Evolutionary conservation across 129 eudicot genomes (phyloP).

Genomic region (Heracleum sosnowskyi): DNA sequence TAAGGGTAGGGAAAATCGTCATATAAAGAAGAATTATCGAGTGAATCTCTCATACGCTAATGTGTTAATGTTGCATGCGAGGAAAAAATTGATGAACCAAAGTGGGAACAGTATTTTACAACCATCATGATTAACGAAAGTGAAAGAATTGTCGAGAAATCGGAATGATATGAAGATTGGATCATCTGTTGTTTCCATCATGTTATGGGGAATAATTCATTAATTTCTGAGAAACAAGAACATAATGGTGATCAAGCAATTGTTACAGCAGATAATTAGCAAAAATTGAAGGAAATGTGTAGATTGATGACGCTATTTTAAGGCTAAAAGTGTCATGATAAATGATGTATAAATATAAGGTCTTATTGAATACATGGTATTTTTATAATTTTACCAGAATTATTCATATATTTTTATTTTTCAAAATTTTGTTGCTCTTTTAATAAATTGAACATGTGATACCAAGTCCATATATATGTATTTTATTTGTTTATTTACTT

Average conservation of each 20-base stretch:
- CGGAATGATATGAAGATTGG: not conserved
- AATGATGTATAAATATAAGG: not conserved
- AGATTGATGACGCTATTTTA: not conserved
- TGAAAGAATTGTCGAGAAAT: not conserved
- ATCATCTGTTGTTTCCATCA: not conserved
- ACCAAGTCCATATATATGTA: too few relatives aligned
- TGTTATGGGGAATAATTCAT: not conserved
- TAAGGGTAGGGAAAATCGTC: constrained; percentile 7
- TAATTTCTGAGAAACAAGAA: not conserved
- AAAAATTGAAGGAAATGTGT: too few relatives aligned
- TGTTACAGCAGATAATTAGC: not conserved
- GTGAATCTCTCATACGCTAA: not conserved
- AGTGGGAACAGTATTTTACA: not conserved
- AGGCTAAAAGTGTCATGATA: not conserved
- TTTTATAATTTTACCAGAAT: too few relatives aligned
- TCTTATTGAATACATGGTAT: too few relatives aligned
- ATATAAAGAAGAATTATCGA: constrained; percentile 4
- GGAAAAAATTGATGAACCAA: not conserved
- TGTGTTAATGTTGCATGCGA: constrained; percentile 4
- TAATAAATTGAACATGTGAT: too few relatives aligned
- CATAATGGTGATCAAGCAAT: not conserved
- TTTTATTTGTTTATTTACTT: too few relatives aligned
- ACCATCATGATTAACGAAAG: not conserved
- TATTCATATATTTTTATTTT: too few relatives aligned
- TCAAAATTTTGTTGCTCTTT: too few relatives aligned